These are phyloP conservation scores for Aspergillus vadensis DNA, from an alignment of 2,329 filamentous ascomycete genomes.

Conservation along the genomic window DNA sequence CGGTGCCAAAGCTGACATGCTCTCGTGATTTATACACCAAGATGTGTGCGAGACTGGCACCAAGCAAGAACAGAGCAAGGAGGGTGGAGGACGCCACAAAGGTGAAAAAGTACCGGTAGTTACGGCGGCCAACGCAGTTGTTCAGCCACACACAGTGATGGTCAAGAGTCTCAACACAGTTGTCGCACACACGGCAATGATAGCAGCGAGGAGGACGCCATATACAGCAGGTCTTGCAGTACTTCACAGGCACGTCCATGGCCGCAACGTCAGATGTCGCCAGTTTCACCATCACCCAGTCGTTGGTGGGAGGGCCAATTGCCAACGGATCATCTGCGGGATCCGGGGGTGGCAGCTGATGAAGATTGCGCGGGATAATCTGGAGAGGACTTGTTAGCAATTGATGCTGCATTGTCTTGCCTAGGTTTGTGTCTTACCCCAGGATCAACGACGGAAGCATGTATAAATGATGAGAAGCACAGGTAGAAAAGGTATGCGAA, in stretches of 20 bases:
- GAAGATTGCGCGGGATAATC: constrained; percentile 91
- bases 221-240: constrained; percentile 95
- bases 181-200: constrained; percentile 95
- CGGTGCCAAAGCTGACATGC: constrained; percentile 65
- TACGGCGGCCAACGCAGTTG: constrained; percentile 94
- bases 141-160: constrained; percentile 99
- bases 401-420: neutral
- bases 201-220: constrained; percentile 96
- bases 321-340: constrained; percentile 78
- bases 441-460: constrained; percentile 88
- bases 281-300: constrained; percentile 90
- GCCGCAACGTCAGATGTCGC: constrained; percentile 73
- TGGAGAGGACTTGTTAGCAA: constrained; percentile 41
- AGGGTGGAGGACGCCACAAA: constrained; percentile 82
- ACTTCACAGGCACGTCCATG: constrained; percentile 98
- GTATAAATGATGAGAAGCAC: constrained; percentile 88
- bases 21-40: constrained; percentile 69
- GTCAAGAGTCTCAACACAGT: constrained; percentile 94
- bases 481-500: constrained; percentile 92
- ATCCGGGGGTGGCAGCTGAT: constrained; percentile 77
- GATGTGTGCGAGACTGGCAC: constrained; percentile 77
- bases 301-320: constrained; percentile 81
- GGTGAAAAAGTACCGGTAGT: constrained; percentile 96
- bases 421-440: constrained; percentile 66
- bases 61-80: constrained; percentile 74